Conservation (phyloP, 2,329 filamentous ascomycete species). For the Colletotrichum navitas region DNA sequence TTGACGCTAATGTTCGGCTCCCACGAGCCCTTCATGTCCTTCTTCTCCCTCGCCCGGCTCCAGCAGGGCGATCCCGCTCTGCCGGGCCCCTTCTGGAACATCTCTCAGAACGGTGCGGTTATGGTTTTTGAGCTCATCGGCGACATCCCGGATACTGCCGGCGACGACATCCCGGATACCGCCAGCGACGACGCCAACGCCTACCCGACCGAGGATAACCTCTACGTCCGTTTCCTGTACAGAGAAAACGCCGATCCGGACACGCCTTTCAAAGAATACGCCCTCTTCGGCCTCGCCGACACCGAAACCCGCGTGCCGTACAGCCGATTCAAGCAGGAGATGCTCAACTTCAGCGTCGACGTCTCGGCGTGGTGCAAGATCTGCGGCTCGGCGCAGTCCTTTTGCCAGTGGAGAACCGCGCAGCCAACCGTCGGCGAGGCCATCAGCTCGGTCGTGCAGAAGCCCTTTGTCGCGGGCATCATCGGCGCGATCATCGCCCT, state of each 20-base stretch:
- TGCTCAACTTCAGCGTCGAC: constrained; percentile 53
- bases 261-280: constrained; percentile 52
- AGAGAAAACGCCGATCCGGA: constrained; percentile 59
- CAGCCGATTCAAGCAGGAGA: constrained; percentile 53
- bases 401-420: constrained; percentile 50
- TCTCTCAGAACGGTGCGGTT: constrained; percentile 78
- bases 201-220: constrained; percentile 52
- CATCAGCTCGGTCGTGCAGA: constrained; percentile 35
- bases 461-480: constrained; percentile 58
- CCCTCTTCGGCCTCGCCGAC: constrained; percentile 56
- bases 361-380: constrained; percentile 58
- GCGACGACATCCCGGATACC: constrained; percentile 44
- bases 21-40: constrained; percentile 66
- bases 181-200: constrained; percentile 42
- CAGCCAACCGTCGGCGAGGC: constrained; percentile 7
- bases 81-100: constrained; percentile 49
- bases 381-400: constrained; percentile 54
- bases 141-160: constrained; percentile 44
- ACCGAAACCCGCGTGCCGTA: constrained; percentile 53
- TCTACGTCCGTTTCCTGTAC: constrained; percentile 70
- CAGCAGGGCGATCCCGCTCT: constrained; percentile 65
- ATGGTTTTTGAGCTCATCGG: constrained; percentile 78
- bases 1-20: constrained; percentile 67
- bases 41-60: constrained; percentile 64
- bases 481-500: constrained; percentile 60